Conservation (phyloP, 2,329 filamentous ascomycete species). For the Sporothrix variecibatus region DNA sequence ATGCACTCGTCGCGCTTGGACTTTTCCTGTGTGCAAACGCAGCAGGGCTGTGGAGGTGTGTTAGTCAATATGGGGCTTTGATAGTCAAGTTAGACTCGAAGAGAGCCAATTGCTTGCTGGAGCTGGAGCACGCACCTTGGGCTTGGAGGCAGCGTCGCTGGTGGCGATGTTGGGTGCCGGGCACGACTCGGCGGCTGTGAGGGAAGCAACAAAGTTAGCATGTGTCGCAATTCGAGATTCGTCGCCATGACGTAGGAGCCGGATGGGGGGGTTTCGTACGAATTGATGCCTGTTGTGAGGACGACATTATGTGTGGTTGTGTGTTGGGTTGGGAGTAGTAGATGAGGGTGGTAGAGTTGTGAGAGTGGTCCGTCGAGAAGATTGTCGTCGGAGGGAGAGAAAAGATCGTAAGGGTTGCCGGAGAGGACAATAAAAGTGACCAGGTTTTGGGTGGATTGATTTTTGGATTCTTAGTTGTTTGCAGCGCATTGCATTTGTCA, state of each 20-base stretch:
- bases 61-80: not conserved
- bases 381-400: not conserved
- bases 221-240: not conserved
- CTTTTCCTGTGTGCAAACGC: conserved; percentile 97
- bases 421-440: conserved; percentile 6
- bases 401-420: not conserved
- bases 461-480: not conserved
- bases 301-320: conserved; percentile 35
- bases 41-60: conserved; percentile 72
- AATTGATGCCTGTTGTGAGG: conserved; percentile 34
- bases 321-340: not conserved
- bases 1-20: conserved; percentile 94
- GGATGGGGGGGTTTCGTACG: conserved; percentile 33
- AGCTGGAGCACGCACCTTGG: conserved; percentile 48
- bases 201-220: not conserved
- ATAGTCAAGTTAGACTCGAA: not conserved
- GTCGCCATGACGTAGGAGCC: conserved; percentile 3
- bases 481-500: conserved; percentile 24
- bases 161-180: conserved; percentile 34
- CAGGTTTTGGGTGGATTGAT: not conserved
- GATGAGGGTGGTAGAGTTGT: not conserved
- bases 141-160: conserved; percentile 42
- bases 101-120: not conserved
- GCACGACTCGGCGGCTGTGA: conserved; percentile 13
- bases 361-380: not conserved